Evolutionary conservation across 1,284 basidiomycete genomes (phyloP), one percentile per base, ranked within the genome.

Genomic region (Pseudozyma thailandica): DNA sequence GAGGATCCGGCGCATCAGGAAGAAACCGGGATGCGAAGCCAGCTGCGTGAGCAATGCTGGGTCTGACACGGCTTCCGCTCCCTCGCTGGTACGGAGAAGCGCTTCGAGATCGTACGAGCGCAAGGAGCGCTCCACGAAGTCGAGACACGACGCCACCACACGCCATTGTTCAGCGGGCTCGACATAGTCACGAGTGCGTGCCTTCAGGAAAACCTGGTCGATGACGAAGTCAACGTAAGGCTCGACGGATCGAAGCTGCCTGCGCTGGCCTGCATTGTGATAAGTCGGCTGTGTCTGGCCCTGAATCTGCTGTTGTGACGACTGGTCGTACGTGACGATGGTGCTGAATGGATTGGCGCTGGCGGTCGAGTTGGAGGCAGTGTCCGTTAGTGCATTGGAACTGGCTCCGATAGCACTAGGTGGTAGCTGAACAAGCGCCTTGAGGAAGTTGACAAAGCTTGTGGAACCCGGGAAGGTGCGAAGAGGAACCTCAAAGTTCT

Each of bases 201-300:
- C 83, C 30, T 84, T 83, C 20, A 87, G 83, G 20, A 98, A 90
- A 2, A 98, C 91, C 37, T 91, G 91, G 78, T 98, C 93, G 63
- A 97, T 85, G 51, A 96, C 90, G 80, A 95, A 98, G 23, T 87
- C 85, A 12, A 91, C 87, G 79, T 90, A 97, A 2, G 89, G 92
- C 42, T 90, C 90, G 1, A 94, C 88, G 15, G 72, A 62, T 42
- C 72, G 51, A 26, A 45, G 27, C 35, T 59, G 47, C 20, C 52
- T 50, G 39, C 51, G 66, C 48, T 72, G 62, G 15, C 44, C 46
- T 21, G 41, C 23, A 6, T 49, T 65, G 4, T 59, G 63, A 20
- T 57, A 53, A 25, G 47, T 15, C 18, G 41, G 52, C 35, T 61
- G 64, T 13, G 54, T 44, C 33, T 57, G 57, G 6, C 50, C 37